Conservation (phyloP, 768 basidiomycete species). For the Amanita pseudoporphyria region DNA sequence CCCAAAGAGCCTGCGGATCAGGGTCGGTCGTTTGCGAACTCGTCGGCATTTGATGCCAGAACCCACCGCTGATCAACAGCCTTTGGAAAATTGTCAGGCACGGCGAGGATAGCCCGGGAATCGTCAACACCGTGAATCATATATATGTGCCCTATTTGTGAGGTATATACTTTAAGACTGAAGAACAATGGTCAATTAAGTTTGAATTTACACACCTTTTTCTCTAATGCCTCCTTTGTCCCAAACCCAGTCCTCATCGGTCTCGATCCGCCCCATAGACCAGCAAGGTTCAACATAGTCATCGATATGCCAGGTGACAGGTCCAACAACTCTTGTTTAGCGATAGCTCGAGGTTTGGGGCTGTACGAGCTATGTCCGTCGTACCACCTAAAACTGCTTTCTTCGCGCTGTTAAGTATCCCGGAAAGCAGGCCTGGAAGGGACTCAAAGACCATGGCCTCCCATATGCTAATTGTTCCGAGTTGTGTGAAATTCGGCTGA, state of each 20-base stretch:
- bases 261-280: slow-evolving; percentile 52
- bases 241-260: slow-evolving; percentile 43
- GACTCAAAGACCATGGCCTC: too few relatives aligned
- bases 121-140: slow-evolving; percentile 55
- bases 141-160: slow-evolving; percentile 40
- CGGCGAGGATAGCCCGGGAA: slow-evolving; percentile 49
- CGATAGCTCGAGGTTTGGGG: slow-evolving; percentile 33
- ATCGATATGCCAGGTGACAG: slow-evolving; percentile 30
- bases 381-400: background rate
- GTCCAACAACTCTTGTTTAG: slow-evolving; percentile 32
- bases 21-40: too few relatives aligned
- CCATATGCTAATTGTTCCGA: slow-evolving; percentile 56
- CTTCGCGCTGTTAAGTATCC: background rate
- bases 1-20: slow-evolving; percentile 33
- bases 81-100: slow-evolving; percentile 33
- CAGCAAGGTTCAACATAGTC: slow-evolving; percentile 44
- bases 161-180: background rate
- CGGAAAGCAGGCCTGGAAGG: too few relatives aligned
- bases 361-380: slow-evolving; percentile 20
- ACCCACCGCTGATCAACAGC: slow-evolving; percentile 47
- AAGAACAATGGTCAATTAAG: background rate
- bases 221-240: slow-evolving; percentile 40
- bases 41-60: too few relatives aligned
- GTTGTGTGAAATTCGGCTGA: slow-evolving; percentile 40
- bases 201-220: slow-evolving; percentile 27